Base-by-base conservation (phyloP, 176 grass and related monocot genomes). In the Aegilops sharonensis region DNA sequence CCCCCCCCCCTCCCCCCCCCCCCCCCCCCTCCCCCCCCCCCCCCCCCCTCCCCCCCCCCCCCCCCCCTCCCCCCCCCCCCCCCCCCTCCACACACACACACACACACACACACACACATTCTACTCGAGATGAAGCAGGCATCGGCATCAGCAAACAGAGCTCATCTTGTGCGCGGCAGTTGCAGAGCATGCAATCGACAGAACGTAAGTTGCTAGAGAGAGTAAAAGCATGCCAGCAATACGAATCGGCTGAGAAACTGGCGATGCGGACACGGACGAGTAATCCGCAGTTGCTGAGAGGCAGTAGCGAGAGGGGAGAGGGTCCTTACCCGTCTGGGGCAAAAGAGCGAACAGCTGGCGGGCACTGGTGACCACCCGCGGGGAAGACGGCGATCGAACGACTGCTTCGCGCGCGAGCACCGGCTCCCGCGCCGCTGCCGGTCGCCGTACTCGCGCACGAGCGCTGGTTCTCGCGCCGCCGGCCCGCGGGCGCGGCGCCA, bases 331-430 rank as follows among this genome's bases (percentile, higher is more conserved):
- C 2, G 14, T 12, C 5, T 75, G 50, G 34, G 47, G 76, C 48
- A 86, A 80, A 89, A 69, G 29, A 79, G 35, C 80, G 66, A 92
- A 89, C 76, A 78, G 25, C n/a, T 76, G 67, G 84, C 75, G n/a
- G 59, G 29, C 45, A 18, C 2, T n/a, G 56, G 9, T 30, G 31
- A 68, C 4, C 43, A n/a, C 34, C 11, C 2, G 79, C 0, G 27
- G 18, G 25, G 50, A 20, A 6, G 1, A 79, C 73, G 11, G 20
- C 50, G 5, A 4, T 32, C 8, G 47, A 56, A 9, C 17, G 74
- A 34, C 47, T 12, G 25, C 74, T 9, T 21, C 24, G 14, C 3
- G 43, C 43, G 1, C 43, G 43, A 47, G 43, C 11, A 12, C 11
- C 43, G 11, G 11, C 11, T 75, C 45, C 24, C 14, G 27, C 47